Conservation (phyloP, 2,329 filamentous ascomycete species). For the Epichloe bromicola region DNA sequence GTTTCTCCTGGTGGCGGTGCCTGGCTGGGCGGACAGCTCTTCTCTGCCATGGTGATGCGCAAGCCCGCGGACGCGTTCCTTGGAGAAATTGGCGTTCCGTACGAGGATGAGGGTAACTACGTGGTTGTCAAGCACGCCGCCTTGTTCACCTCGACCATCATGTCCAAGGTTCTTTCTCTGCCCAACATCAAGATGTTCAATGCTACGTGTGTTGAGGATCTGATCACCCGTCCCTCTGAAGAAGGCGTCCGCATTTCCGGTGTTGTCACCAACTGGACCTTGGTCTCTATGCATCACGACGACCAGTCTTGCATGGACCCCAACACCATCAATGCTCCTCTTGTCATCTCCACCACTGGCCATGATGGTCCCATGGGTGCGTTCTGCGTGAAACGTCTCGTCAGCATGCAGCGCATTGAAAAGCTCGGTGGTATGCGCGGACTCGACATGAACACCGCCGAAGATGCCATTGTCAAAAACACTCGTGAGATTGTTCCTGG, state of each 20-base stretch:
- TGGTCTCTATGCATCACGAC: conserved; percentile 77
- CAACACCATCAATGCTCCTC: conserved; percentile 87
- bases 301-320: conserved; percentile 95
- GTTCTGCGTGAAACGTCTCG: conserved; percentile 81
- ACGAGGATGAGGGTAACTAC: conserved; percentile 76
- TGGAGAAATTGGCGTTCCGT: conserved; percentile 66
- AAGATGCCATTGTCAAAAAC: conserved; percentile 87
- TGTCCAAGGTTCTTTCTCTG: conserved; percentile 71
- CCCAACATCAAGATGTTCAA: conserved; percentile 96
- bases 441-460: conserved; percentile 80
- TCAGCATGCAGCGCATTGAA: conserved; percentile 73
- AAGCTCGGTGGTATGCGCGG: conserved; percentile 86
- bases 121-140: conserved; percentile 92
- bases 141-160: conserved; percentile 77
- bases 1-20: conserved; percentile 81
- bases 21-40: conserved; percentile 88
- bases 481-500: conserved; percentile 81
- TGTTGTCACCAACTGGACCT: conserved; percentile 92
- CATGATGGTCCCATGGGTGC: conserved; percentile 87
- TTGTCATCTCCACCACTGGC: conserved; percentile 81
- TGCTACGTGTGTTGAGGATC: conserved; percentile 79
- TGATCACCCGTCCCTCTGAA: conserved; percentile 63
- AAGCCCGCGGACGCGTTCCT: conserved; percentile 84
- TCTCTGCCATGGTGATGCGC: conserved; percentile 90
- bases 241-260: conserved; percentile 60